Evolutionary conservation across 2,329 filamentous ascomycete species (phyloP).

Genomic region (Monilinia fructicola): DNA sequence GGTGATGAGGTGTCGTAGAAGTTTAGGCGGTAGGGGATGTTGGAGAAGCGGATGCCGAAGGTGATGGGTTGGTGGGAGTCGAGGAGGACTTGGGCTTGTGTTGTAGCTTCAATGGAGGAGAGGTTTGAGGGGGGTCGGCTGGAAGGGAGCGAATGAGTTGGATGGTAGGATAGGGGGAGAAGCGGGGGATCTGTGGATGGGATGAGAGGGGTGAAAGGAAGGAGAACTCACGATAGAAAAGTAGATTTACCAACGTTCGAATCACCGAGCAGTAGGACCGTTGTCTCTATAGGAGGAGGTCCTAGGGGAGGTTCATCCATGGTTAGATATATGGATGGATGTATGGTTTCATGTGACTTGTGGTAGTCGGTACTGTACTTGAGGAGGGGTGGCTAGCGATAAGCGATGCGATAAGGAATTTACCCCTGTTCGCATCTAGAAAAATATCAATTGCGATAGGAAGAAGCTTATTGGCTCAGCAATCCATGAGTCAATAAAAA

Average conservation of each 20-base stretch:
- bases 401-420: conserved; percentile 24
- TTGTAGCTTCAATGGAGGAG: conserved; percentile 37
- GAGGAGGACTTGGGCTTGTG: conserved; percentile 46
- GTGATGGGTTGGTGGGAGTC: conserved; percentile 62
- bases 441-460: conserved; percentile 4
- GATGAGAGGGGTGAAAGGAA: conserved; percentile 2
- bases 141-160: conserved; percentile 42
- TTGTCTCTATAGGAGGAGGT: conserved; percentile 45
- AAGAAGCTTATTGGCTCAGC: conserved; percentile 13
- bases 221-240: conserved; percentile 56
- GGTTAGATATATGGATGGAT: background rate
- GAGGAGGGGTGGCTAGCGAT: conserved; percentile 1
- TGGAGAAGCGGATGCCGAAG: conserved; percentile 53
- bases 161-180: too few species aligned
- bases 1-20: conserved; percentile 61
- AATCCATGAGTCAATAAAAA: conserved; percentile 19
- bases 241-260: conserved; percentile 60
- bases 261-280: conserved; percentile 59
- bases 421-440: conserved; percentile 4
- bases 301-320: conserved; percentile 37
- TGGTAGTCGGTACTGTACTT: background rate
- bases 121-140: conserved; percentile 37
- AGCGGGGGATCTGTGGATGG: background rate
- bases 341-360: background rate
- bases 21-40: conserved; percentile 52